Evolutionary conservation across 805 yeast genomes (phyloP).

Genomic region (Zygosaccharomyces bisporus): DNA sequence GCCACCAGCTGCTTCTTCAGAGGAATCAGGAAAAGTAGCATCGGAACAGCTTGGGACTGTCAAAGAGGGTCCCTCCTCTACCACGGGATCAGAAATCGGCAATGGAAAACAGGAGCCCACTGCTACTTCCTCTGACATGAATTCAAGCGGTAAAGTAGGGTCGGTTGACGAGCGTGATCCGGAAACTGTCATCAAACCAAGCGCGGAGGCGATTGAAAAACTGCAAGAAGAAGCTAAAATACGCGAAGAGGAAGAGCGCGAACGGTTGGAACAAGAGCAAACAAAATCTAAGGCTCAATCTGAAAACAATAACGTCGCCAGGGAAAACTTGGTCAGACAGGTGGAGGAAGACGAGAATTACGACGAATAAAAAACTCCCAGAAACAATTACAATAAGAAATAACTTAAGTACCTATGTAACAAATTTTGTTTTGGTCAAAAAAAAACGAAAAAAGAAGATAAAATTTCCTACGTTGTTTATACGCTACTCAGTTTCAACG

Average conservation of each 20-base stretch:
- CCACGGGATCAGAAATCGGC: not conserved
- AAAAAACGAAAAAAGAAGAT: no score
- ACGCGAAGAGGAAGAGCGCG: constrained; percentile 37
- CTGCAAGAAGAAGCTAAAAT: constrained; percentile 40
- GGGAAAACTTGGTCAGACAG: constrained; percentile 35
- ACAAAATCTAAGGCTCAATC: constrained; percentile 7
- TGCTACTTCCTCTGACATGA: not conserved
- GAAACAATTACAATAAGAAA: not conserved
- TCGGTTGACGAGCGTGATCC: constrained; percentile 2
- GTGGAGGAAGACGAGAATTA: constrained; percentile 46
- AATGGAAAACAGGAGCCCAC: no score
- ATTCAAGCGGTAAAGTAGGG: constrained; percentile 6
- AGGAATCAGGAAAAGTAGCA: not conserved
- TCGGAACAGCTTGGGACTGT: not conserved
- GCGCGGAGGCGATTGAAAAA: constrained; percentile 39
- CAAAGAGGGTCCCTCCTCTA: not conserved
- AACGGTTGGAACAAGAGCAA: constrained; percentile 17
- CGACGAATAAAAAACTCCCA: constrained; percentile 36
- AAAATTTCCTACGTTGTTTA: not conserved
- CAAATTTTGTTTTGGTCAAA: constrained; percentile 1
- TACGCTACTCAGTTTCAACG: constrained; percentile 39
- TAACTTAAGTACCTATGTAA: not conserved
- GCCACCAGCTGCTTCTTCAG: not conserved
- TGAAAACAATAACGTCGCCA: constrained; percentile 11
- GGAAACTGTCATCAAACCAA: constrained; percentile 32